A percentile compares a stretch with the other conserved stretches of the same genome.
These are phyloP conservation scores for Andalucia godoyi DNA, from an alignment of 78 protist species.

Conservation along the genomic window DNA sequence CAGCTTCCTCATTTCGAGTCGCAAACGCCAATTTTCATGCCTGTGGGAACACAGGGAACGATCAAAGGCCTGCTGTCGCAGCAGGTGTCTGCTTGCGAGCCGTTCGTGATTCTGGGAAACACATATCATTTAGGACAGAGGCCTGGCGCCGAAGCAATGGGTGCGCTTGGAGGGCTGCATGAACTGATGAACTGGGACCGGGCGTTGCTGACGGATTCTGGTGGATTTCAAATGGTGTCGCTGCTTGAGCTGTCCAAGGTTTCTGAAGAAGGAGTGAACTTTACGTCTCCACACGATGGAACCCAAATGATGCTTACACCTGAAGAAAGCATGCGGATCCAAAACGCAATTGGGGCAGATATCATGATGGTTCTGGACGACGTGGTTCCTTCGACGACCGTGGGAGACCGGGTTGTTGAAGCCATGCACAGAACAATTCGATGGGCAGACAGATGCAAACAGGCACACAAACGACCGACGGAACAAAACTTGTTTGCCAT, in stretches of 20 bases:
- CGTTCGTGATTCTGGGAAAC: conserved; percentile 70
- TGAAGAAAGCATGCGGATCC: conserved; percentile 76
- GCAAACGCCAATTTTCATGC: conserved; percentile 81
- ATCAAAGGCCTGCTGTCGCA: conserved; percentile 75
- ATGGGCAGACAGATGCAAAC: conserved; percentile 92
- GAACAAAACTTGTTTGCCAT: conserved; percentile 77
- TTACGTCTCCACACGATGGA: conserved; percentile 85
- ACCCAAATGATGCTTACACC: conserved; percentile 82
- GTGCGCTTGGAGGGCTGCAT: conserved; percentile 81
- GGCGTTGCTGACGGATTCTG: conserved; percentile 69
- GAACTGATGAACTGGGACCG: conserved; percentile 65
- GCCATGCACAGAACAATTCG: conserved; percentile 83
- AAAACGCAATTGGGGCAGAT: conserved; percentile 85
- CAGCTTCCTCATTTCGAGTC: conserved; percentile 18
- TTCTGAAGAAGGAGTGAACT: conserved; percentile 87
- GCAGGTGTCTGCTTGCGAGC: conserved; percentile 35
- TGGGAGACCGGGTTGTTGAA: conserved; percentile 75
- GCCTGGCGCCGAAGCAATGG: conserved; percentile 83
- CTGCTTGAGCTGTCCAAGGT: conserved; percentile 69
- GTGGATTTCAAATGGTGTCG: conserved; percentile 88
- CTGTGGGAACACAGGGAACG: conserved; percentile 90
- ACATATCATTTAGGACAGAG: conserved; percentile 85
- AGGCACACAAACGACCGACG: conserved; percentile 53
- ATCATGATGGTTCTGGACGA: conserved; percentile 91
- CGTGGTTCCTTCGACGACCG: conserved; percentile 43